Base-by-base conservation (phyloP, 1,284 basidiomycete genomes). In the Polyporus tsugae region DNA sequence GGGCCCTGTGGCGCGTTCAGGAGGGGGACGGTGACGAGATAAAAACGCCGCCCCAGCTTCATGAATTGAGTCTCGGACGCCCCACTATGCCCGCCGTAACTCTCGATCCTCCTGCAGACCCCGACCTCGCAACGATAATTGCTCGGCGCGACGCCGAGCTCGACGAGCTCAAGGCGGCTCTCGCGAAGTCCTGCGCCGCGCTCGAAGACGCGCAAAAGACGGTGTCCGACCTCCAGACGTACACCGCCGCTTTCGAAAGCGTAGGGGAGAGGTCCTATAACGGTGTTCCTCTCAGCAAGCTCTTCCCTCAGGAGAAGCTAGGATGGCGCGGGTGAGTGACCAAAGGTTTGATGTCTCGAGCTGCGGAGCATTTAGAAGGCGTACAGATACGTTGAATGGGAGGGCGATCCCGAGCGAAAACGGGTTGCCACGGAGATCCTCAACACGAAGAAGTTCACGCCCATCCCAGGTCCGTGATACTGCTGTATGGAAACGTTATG, bases 301-400 rank as follows among this genome's bases (percentile, higher is more conserved):
- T 79, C 6, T 82, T 81, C 70, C 76, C 80, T 2, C 79, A 82
- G 71, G 79, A 80, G 63, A 79, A 74, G 66, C 62, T 72, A 5
- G 79, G 80, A 33, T 82, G 81, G 81, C 74, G 65, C 62, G 81
- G 80, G 81, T 81, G 70, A 61, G 77, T 68, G 2, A 60, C 9
- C 17, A 17, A n/a, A n/a, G 25, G 22, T 44, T n/a, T 29, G 15
- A 25, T 11, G 35, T 42, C n/a, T 49, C n/a, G 10, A 15, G 15
- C 22, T n/a, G 11, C 1, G 35, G 55, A 38, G 11, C 2, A 38
- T 58, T 58, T 19, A 58, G 15, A 10, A 11, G 19, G 19, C 35
- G 22, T 38, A 4, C 63, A 80, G 84, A 35, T 86, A 83, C 69
- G 79, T 87, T 62, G 85, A 86, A 72, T 87, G 85, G 85, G 83